Evolutionary conservation across 768 basidiomycete genomes (phyloP), one percentile per base, ranked within the genome.

Genomic region (Russula brevipes): DNA sequence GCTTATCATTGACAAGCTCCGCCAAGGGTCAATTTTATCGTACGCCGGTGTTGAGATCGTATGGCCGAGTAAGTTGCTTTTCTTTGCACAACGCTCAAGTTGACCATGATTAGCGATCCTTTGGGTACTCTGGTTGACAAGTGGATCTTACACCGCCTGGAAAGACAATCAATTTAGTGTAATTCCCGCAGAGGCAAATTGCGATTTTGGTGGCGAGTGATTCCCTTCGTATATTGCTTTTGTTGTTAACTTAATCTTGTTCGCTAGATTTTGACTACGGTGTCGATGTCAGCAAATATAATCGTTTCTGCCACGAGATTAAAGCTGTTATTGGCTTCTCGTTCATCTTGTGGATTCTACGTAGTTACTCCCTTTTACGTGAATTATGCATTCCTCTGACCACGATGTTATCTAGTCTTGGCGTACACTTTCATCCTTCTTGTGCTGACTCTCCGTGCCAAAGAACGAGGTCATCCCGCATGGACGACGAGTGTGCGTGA

Each of bases 81-180:
- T 5, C 36, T 31, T 41, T 10, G 16, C 17, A 6, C 4, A n/a
- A 35, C 36, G 36, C 39, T 46, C 14, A 44, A 9, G 30, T 19
- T 57, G 65, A 51, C 12, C 4, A 30, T 31, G 63, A 52, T 12
- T 57, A 76, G 76, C 60, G 24, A 5, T 74, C 51, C 71, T 80
- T 31, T 74, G 72, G 69, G 56, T 78, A 45, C 66, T 80, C 38
- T 80, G 76, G 79, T 72, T 80, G 31, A 73, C 76, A 16, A 68
- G 72, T 33, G 79, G 67, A 4, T 74, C 70, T 4, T 66, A 73
- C 42, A 58, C 76, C 2, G 71, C 69, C 14, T 60, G 49, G 55
- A 55, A 52, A n/a, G 55, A 63, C 46, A 17, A n/a, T 12, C 10
- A 57, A n/a, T 7, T 35, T 2, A 54, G 6, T 5, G 16, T 8